A percentile compares a stretch with the other conserved stretches of the same genome.
phyloP scores from a whole-genome alignment of 2,329 filamentous ascomycete species.

The Penicillium rolfsii region DNA sequence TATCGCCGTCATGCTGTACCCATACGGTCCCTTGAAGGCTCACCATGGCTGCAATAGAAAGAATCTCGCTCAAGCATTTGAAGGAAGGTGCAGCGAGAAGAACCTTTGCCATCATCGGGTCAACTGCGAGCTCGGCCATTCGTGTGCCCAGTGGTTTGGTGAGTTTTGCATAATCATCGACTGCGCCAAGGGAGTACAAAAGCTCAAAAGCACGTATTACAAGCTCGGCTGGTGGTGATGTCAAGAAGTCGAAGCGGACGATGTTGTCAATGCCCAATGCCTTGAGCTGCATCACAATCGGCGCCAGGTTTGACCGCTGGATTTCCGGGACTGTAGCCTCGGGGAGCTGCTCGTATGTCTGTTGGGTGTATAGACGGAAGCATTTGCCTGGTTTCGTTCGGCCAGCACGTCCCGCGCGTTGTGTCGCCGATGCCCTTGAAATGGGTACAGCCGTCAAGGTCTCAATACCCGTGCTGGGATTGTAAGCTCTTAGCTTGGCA shows the following conservation, averaged over 20 bases:
- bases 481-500: constrained; percentile 85
- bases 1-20: constrained; percentile 77
- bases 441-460: constrained; percentile 78
- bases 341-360: constrained; percentile 66
- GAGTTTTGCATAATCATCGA: constrained; percentile 88
- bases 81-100: constrained; percentile 76
- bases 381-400: constrained; percentile 91
- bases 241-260: constrained; percentile 85
- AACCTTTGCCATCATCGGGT: constrained; percentile 94
- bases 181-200: constrained; percentile 79
- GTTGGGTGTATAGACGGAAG: constrained; percentile 86
- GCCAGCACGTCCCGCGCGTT: constrained; percentile 86
- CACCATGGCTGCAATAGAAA: constrained; percentile 93
- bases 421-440: constrained; percentile 90
- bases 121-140: constrained; percentile 91
- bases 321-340: constrained; percentile 85
- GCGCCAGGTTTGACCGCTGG: constrained; percentile 86
- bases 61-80: constrained; percentile 78
- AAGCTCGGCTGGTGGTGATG: constrained; percentile 80
- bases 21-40: constrained; percentile 81
- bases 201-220: constrained; percentile 85
- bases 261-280: constrained; percentile 95
- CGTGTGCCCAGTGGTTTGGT: constrained; percentile 83
- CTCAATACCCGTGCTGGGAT: constrained; percentile 83
- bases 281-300: constrained; percentile 87